A percentile compares a stretch with the other conserved stretches of the same genome.
Conservation (phyloP, 352 stramenopile species). For the Peronospora destructor region DNA sequence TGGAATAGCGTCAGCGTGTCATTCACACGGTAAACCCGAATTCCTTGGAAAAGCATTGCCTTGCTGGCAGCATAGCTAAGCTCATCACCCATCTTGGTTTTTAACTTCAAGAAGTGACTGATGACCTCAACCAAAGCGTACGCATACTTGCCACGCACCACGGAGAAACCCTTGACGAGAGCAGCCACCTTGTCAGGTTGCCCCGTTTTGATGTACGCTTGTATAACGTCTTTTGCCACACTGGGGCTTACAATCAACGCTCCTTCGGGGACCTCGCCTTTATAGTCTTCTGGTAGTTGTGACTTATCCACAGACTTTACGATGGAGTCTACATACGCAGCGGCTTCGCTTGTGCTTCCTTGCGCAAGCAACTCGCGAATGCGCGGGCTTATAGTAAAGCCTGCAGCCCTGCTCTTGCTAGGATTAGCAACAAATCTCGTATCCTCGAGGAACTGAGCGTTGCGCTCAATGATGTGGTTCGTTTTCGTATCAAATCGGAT, state of each 20-base stretch:
- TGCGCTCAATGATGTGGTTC: slow-evolving; percentile 49
- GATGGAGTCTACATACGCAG: slow-evolving; percentile 35
- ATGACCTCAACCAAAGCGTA: slow-evolving; percentile 45
- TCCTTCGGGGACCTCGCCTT: slow-evolving; percentile 20
- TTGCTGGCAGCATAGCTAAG: slow-evolving; percentile 49
- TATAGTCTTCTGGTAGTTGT: slow-evolving; percentile 34
- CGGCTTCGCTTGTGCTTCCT: slow-evolving; percentile 30
- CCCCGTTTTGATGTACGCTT: slow-evolving; percentile 40
- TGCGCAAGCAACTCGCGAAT: slow-evolving; percentile 43
- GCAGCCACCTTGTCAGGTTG: slow-evolving; percentile 49
- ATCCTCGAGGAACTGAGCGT: slow-evolving; percentile 36
- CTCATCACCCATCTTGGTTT: slow-evolving; percentile 29
- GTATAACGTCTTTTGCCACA: slow-evolving; percentile 38
- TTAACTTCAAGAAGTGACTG: slow-evolving; percentile 36
- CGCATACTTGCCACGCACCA: slow-evolving; percentile 35
- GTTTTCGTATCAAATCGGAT: slow-evolving; percentile 57
- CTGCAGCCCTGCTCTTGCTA: slow-evolving; percentile 23
- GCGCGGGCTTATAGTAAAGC: slow-evolving; percentile 32
- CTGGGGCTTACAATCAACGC: slow-evolving; percentile 34
- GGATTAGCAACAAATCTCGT: slow-evolving; percentile 29
- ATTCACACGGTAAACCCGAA: slow-evolving; percentile 42
- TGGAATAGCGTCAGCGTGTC: slow-evolving; percentile 41
- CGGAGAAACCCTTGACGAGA: slow-evolving; percentile 47
- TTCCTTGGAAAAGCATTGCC: slow-evolving; percentile 42
- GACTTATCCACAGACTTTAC: slow-evolving; percentile 31